phyloP scores from a whole-genome alignment of 2,329 filamentous ascomycete genomes.

The Beauveria varroae region DNA sequence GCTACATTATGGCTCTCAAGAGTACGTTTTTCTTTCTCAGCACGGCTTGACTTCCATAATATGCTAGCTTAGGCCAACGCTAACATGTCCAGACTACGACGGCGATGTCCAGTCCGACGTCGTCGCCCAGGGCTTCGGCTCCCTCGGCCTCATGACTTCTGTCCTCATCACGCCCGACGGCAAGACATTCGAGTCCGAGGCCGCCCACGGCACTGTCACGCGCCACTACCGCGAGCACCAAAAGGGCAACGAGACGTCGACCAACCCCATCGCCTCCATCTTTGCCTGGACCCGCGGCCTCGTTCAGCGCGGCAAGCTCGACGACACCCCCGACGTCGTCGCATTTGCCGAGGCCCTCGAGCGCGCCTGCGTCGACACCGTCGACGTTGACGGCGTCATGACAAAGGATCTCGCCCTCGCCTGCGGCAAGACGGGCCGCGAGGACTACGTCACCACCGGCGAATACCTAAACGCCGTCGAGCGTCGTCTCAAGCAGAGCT shows the following conservation, averaged over 20 bases:
- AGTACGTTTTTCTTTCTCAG: conserved; percentile 49
- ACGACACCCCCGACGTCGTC: conserved; percentile 85
- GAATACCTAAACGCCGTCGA: conserved; percentile 93
- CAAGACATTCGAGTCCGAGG: conserved; percentile 95
- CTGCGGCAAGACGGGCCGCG: conserved; percentile 77
- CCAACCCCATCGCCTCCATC: conserved; percentile 97
- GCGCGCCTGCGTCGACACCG: conserved; percentile 87
- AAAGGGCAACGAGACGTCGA: conserved; percentile 94
- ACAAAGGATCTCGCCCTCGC: conserved; percentile 98
- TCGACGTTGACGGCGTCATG: conserved; percentile 93
- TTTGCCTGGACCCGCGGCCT: conserved; percentile 98
- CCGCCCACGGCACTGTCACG: conserved; percentile 95
- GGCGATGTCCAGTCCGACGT: conserved; percentile 98
- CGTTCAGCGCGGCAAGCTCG: conserved; percentile 85
- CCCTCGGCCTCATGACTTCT: conserved; percentile 96
- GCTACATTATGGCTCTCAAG: conserved; percentile 97
- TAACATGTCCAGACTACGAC: conserved; percentile 69
- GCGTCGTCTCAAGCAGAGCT: conserved; percentile 71
- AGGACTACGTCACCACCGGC: conserved; percentile 82
- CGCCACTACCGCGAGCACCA: conserved; percentile 98
- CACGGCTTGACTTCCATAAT: not conserved
- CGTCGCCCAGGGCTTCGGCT: conserved; percentile 96
- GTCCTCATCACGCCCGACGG: conserved; percentile 95
- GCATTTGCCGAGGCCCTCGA: conserved; percentile 88
- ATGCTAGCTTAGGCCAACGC: not conserved